Evolutionary conservation across 1,139 yeast genomes (phyloP).

Genomic region (Suhomyces anneliseae): DNA sequence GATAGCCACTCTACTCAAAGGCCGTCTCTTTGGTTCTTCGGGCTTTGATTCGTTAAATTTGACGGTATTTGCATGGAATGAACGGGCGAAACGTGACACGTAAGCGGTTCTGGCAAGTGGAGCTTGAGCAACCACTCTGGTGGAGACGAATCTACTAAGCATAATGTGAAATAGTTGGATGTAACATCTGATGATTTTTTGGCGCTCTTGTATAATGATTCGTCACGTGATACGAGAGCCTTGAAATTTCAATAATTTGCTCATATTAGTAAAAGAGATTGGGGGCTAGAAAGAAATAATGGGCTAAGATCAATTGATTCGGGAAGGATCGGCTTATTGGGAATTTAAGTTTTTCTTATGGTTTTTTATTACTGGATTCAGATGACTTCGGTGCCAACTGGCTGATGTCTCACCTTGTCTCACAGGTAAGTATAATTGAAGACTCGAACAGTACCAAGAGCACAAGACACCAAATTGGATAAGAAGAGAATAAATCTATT

Average conservation of each 20-base stretch:
- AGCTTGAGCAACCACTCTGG: neutral
- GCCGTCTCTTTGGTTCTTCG: conserved; percentile 29
- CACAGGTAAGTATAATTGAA: too few relatives aligned
- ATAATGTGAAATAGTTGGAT: neutral
- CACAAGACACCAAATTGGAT: too few relatives aligned
- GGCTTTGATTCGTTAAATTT: conserved; percentile 5
- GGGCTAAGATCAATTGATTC: too few relatives aligned
- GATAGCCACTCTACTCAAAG: conserved; percentile 51
- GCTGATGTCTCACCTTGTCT: too few relatives aligned
- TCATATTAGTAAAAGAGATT: too few relatives aligned
- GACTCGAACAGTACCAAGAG: too few relatives aligned
- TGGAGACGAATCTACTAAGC: neutral
- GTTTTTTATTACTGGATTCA: too few relatives aligned
- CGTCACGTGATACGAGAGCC: neutral
- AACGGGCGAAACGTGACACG: neutral
- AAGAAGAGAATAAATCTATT: too few relatives aligned
- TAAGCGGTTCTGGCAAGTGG: neutral
- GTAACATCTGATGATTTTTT: neutral
- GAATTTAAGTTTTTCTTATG: too few relatives aligned
- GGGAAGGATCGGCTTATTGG: too few relatives aligned
- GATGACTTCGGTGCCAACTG: too few relatives aligned
- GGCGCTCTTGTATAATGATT: neutral
- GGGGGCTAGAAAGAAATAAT: too few relatives aligned
- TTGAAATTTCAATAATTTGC: neutral
- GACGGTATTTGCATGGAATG: neutral